These are phyloP conservation scores for Tolypocladium inflatum DNA, from an alignment of 2,329 filamentous ascomycete genomes.

Conservation along the genomic window DNA sequence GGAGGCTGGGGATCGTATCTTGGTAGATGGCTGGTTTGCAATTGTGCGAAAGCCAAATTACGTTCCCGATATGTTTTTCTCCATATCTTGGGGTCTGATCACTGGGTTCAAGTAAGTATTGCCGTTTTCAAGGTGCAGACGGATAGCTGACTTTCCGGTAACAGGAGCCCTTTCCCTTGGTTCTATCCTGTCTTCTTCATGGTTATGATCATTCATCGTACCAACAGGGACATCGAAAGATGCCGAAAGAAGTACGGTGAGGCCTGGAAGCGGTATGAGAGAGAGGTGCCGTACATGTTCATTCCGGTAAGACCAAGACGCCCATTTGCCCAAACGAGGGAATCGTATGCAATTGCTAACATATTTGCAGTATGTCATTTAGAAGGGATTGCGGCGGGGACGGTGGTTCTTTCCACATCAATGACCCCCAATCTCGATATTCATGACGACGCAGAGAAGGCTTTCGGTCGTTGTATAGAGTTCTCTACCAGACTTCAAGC, in stretches of 20 bases:
- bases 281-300: conserved; percentile 69
- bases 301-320: conserved; percentile 46
- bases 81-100: conserved; percentile 36
- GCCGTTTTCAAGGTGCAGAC: too few species aligned
- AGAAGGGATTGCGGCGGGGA: too few species aligned
- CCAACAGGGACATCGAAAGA: conserved; percentile 62
- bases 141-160: neutral
- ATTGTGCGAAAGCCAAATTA: conserved; percentile 53
- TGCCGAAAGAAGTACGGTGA: conserved; percentile 74
- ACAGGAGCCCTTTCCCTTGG: conserved; percentile 68
- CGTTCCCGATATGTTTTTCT: conserved; percentile 36
- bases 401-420: too few species aligned
- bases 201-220: conserved; percentile 71
- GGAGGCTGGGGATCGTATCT: conserved; percentile 55
- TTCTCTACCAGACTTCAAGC: too few species aligned
- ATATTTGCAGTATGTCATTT: too few species aligned
- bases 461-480: too few species aligned
- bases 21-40: conserved; percentile 79
- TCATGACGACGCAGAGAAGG: too few species aligned
- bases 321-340: conserved; percentile 1
- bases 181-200: conserved; percentile 80
- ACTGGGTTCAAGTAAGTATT: conserved; percentile 31
- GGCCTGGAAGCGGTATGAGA: conserved; percentile 70
- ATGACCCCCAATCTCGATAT: too few species aligned
- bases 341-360: neutral